Conservation (phyloP, 106 monocot species). For the Gastrodia elata region DNA sequence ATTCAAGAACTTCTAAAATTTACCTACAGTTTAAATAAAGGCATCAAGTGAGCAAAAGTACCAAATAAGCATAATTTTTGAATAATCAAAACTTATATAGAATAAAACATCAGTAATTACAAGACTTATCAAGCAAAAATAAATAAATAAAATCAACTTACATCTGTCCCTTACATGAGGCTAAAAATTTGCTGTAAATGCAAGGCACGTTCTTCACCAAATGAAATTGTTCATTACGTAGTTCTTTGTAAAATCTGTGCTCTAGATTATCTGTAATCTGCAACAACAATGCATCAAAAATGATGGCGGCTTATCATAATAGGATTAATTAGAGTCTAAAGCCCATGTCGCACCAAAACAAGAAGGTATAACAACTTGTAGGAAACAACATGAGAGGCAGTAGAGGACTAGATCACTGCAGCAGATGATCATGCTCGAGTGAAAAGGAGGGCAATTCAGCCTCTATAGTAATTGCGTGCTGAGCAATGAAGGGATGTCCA, state of each 20-base stretch:
- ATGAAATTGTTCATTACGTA: constrained; percentile 50
- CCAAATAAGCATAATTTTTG: background rate
- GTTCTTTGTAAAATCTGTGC: constrained; percentile 81
- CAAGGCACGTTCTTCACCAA: constrained; percentile 66
- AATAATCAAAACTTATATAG: background rate
- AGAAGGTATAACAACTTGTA: too few relatives aligned
- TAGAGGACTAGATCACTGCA: too few relatives aligned
- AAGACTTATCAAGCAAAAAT: background rate
- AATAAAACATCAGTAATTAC: background rate
- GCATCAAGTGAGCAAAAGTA: background rate
- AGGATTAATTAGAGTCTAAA: too few relatives aligned
- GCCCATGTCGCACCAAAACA: too few relatives aligned
- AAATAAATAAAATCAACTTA: constrained; percentile 41
- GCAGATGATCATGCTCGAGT: too few relatives aligned
- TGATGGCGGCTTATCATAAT: too few relatives aligned
- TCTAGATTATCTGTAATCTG: constrained; percentile 87
- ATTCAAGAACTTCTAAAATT: background rate
- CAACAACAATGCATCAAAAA: background rate
- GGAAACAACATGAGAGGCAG: too few relatives aligned
- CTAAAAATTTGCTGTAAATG: constrained; percentile 73
- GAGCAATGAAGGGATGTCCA: too few relatives aligned
- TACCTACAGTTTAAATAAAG: background rate
- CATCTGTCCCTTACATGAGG: constrained; percentile 96
- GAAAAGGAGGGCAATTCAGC: too few relatives aligned
- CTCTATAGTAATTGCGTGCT: too few relatives aligned